Evolutionary conservation across 768 basidiomycete species (phyloP), one percentile per base, ranked within the genome.

Genomic region (Lentinula aciculospora): DNA sequence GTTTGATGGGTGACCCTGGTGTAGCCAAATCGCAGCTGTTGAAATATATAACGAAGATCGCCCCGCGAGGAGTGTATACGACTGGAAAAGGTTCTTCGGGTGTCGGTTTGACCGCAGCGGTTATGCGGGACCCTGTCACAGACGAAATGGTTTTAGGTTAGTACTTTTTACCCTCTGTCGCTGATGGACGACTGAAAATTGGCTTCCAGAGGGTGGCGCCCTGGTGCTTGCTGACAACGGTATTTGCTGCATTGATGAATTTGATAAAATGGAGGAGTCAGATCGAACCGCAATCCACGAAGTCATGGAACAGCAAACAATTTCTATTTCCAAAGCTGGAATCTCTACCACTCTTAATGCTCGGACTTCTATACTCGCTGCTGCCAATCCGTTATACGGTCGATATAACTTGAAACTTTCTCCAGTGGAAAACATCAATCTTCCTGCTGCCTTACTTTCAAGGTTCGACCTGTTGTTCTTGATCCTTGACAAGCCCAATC

Each of bases 281-380:
- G 97, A 98, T 70, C 81, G 97, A 63, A 98, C 97, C 2, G 93
- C 97, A 13, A 98, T 99, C 61, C 97, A 99, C 74, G 97, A 99
- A 80, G 97, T 99, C 60, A 99, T 99, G 97, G 96, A 98, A 73
- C 97, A 98, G 71, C 97, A 99, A 74, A 99, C 97, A 0, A 98
- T 99, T 57, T 98, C 96, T 2, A 99, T 99, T 61, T 97, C 97
- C 42, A 99, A 98, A 72, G 97, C 97, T 4, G 97, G 97, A 23
- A 99, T 99, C 68, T 95, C 96, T 8, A 99, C 97, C 7, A 98
- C 97, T 1, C 80, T 99, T 47, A 98, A 98, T 66, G 97, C 97
- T 25, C 87, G 97, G 53, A 96, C 96, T 1, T 98, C 97, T 7
- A 92, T 99, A 67, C 84, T 99, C 13, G 97, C 97, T 3, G 97